Evolutionary conservation across 805 yeast species (phyloP).

Genomic region (Candida boidinii): DNA sequence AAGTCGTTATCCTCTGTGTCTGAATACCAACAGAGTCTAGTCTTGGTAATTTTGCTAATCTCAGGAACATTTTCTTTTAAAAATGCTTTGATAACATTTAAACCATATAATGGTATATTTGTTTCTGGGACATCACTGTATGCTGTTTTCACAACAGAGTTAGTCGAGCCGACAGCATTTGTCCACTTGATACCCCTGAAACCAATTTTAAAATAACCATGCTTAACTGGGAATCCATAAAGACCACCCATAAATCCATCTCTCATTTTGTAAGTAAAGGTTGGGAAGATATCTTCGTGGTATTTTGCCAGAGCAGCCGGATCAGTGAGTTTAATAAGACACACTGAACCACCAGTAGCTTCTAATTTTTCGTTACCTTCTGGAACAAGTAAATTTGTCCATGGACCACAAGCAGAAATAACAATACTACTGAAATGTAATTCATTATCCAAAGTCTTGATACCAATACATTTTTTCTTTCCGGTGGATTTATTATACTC

Average conservation of each 20-base stretch:
- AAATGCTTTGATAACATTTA: conserved; percentile 17
- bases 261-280: conserved; percentile 22
- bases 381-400: conserved; percentile 20
- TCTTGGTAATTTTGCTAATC: conserved; percentile 12
- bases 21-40: conserved; percentile 27
- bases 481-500: conserved; percentile 6
- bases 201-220: conserved; percentile 22
- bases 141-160: conserved; percentile 20
- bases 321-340: conserved; percentile 14
- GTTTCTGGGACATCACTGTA: conserved; percentile 15
- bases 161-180: conserved; percentile 13
- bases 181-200: conserved; percentile 23
- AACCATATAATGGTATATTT: conserved; percentile 20
- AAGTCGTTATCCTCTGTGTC: conserved; percentile 27
- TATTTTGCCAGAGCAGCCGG: conserved; percentile 13
- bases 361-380: conserved; percentile 19
- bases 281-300: conserved; percentile 14
- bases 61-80: conserved; percentile 20
- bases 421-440: conserved; percentile 13
- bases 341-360: conserved; percentile 24
- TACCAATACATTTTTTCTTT: conserved; percentile 14
- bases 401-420: conserved; percentile 21
- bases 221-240: conserved; percentile 22
- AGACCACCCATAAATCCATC: conserved; percentile 23
- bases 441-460: conserved; percentile 17